These are phyloP conservation scores for Torulaspora pretoriensis DNA, from an alignment of 1,139 yeast genomes.

Conservation along the genomic window DNA sequence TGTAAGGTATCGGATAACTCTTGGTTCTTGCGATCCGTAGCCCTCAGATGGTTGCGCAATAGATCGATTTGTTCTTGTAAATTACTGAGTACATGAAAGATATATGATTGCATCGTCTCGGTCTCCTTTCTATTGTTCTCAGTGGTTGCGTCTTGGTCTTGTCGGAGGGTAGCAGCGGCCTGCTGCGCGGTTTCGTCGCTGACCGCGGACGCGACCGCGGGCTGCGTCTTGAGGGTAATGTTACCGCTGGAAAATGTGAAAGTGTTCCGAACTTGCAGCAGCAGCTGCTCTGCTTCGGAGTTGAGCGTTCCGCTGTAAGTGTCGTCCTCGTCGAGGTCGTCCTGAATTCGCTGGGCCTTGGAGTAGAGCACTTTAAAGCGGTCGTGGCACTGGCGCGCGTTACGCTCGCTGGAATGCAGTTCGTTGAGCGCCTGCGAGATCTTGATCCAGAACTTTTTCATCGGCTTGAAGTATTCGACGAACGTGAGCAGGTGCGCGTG, in stretches of 20 bases:
- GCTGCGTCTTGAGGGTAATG: constrained; percentile 18
- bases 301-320: constrained; percentile 5
- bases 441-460: constrained; percentile 29
- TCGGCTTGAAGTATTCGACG: constrained; percentile 29
- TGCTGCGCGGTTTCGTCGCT: not conserved
- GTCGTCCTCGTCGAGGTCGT: constrained; percentile 4
- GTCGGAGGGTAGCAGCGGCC: constrained; percentile 5
- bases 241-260: constrained; percentile 24
- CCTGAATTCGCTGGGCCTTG: constrained; percentile 18
- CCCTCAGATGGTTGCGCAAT: constrained; percentile 15
- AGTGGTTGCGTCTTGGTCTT: constrained; percentile 9
- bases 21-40: constrained; percentile 13
- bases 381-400: constrained; percentile 29
- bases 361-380: constrained; percentile 25
- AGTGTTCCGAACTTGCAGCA: constrained; percentile 17
- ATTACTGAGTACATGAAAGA: constrained; percentile 15
- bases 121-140: constrained; percentile 11
- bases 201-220: constrained; percentile 3
- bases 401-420: constrained; percentile 19
- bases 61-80: constrained; percentile 20
- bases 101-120: constrained; percentile 14
- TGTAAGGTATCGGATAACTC: constrained; percentile 10
- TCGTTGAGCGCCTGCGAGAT: constrained; percentile 19
- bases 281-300: constrained; percentile 12
- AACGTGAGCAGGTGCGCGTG: constrained; percentile 22